Percentiles rank a stretch among this genome's conserved stretches.
Evolutionary conservation across 192 early-diverging fungal species (phyloP).

Genomic region (Chytriomyces sp.): DNA sequence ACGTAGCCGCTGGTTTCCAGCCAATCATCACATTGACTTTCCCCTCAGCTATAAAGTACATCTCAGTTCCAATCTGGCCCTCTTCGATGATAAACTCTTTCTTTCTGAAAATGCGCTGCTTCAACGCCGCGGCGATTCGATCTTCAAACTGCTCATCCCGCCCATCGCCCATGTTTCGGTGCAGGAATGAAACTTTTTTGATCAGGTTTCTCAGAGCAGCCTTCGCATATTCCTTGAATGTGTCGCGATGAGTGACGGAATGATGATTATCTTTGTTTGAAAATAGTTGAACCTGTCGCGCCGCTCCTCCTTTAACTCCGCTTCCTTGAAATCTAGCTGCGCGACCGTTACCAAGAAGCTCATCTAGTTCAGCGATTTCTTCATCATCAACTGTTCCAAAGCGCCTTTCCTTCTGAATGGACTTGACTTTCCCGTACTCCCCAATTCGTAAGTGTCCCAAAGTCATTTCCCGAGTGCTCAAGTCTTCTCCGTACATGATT

Average conservation of each 20-base stretch:
- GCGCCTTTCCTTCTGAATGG: slow-evolving; percentile 19
- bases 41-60: slow-evolving; percentile 8
- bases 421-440: slow-evolving; percentile 20
- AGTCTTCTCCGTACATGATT: slow-evolving; percentile 28
- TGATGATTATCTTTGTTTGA: background rate
- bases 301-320: background rate
- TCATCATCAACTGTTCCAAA: slow-evolving; percentile 19
- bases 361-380: slow-evolving; percentile 13
- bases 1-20: background rate
- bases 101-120: background rate
- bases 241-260: background rate
- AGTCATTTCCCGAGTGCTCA: background rate
- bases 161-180: slow-evolving; percentile 5
- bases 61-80: background rate
- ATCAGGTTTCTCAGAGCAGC: slow-evolving; percentile 7
- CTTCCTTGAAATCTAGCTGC: background rate
- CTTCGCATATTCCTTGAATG: background rate
- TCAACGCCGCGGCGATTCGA: slow-evolving; percentile 1
- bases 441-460: slow-evolving; percentile 20
- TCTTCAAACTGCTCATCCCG: slow-evolving; percentile 32
- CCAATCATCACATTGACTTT: background rate
- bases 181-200: slow-evolving; percentile 33
- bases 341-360: slow-evolving; percentile 8
- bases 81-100: background rate
- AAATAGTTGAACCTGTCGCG: background rate